Evolutionary conservation across 1,284 basidiomycete genomes (phyloP), one percentile per base, ranked within the genome.

Genomic region (Ustilago esculenta): DNA sequence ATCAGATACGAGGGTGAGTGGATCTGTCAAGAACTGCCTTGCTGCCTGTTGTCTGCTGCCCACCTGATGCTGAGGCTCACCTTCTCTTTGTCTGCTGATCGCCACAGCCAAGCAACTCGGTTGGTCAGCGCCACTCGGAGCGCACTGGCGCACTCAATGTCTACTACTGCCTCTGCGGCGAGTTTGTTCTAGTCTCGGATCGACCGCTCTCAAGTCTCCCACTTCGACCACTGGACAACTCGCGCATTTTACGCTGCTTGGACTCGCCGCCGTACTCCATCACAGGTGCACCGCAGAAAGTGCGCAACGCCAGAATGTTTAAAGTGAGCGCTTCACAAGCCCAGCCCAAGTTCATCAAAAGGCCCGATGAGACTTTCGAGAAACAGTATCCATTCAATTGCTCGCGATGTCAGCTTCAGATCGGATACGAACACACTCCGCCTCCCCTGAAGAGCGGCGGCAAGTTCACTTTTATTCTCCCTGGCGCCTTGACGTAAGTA

Each of bases 141-240:
- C 20, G 42, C 36, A 27, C 33, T 3, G 23, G 34, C 49, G 34
- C 47, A 3, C 67, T 73, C 29, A 56, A 59, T 14, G 56, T 73
- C 32, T 79, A 75, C 70, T 80, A 79, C 61, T 80, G 79, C 43
- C 57, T 79, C 39, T 80, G 79, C 53, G 79, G 79, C 17, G 79
- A 80, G 39, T 80, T 80, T 45, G 66, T 60, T 12, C 67, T 80
- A 14, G 79, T 79, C 25, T 72, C 51, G 32, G 72, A 80, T 32
- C 53, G 46, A 2, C 33, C 57, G 6, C 56, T 80, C 5, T 34
- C 52, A 1, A 24, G 39, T 10, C 44, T 76, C 6, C 70, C 79
- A 1, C 41, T 46, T 8, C 66, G 79, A 9, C 76, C 79, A 1
- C 43, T 77, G 24, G 79, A 80, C 53, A 44, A 60, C 15, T 50